Base-by-base conservation (phyloP, 1,284 basidiomycete genomes). In the Schizophyllum amplum region DNA sequence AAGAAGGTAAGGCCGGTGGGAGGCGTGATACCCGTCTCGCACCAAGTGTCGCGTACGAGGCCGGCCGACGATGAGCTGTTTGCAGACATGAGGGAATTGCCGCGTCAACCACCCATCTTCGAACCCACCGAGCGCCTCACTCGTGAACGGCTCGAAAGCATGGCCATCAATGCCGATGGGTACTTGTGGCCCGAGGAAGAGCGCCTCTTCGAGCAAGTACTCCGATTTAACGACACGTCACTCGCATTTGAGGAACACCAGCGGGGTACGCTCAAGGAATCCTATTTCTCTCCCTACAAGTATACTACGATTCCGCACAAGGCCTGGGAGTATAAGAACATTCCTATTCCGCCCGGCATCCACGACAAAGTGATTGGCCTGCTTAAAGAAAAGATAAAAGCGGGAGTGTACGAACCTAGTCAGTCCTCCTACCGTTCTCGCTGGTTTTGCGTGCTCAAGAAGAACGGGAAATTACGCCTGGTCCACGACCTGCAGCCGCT, bases 161-260 rank as follows among this genome's bases (percentile, higher is more conserved):
- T 60, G 0, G n/a, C 5, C 6, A 21, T 47, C 1, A 55, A 62
- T 25, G 13, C 24, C 5, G 55, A 47, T 2, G 61, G 52, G n/a
- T 64, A 62, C 55, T 52, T 63, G 6, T 58, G 53, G 54, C 60
- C 61, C 1, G 61, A 62, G 46, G 65, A 70, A 55, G 11, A 55
- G 0, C 55, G 60, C 5, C 56, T 70, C 0, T 54, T 65, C 24
- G 63, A 67, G 26, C 53, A 66, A 25, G 56, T 69, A 33, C 60
- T 69, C 52, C 26, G 42, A 7, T 9, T 51, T 4, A 60, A 66
- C 7, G 57, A 69, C 9, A 48, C 58, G 4, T 68, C 54, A 0
- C 69, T 73, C 27, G 68, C 72, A 5, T 75, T 68, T 72, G 56
- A 65, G 6, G 68, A 75, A 47, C 25, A 51, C 0, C 68, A 75